phyloP scores from a whole-genome alignment of 768 basidiomycete genomes.

The Paxillus rubicundulus region DNA sequence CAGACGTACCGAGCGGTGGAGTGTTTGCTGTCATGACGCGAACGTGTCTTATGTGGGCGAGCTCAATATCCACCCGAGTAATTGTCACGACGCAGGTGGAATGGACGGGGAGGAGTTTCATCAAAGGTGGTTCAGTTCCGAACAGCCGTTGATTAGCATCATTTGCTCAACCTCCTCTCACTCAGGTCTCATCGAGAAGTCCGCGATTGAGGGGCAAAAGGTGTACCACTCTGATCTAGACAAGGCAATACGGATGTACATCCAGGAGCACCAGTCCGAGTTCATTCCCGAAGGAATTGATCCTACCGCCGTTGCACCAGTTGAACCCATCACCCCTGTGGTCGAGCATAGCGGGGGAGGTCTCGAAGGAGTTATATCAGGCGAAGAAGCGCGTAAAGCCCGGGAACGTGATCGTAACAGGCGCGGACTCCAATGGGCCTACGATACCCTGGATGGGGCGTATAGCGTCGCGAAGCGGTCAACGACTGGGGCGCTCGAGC shows the following conservation, averaged over 20 bases:
- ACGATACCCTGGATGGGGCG: slow-evolving; percentile 81
- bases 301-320: slow-evolving; percentile 48
- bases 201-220: slow-evolving; percentile 89
- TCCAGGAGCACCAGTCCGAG: slow-evolving; percentile 84
- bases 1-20: slow-evolving; percentile 92
- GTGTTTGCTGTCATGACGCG: slow-evolving; percentile 93
- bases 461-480: slow-evolving; percentile 68
- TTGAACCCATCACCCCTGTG: slow-evolving; percentile 35
- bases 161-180: slow-evolving; percentile 1
- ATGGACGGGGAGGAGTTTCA: slow-evolving; percentile 96
- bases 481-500: slow-evolving; percentile 69
- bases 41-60: slow-evolving; percentile 95
- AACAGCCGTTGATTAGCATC: not conserved
- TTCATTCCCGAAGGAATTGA: slow-evolving; percentile 85
- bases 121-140: slow-evolving; percentile 63
- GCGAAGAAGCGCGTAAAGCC: slow-evolving; percentile 37
- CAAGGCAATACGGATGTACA: slow-evolving; percentile 82
- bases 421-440: slow-evolving; percentile 83
- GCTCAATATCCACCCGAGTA: slow-evolving; percentile 69
- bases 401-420: slow-evolving; percentile 68
- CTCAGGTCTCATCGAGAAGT: slow-evolving; percentile 89
- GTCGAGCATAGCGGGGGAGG: slow-evolving; percentile 12
- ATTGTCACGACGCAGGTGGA: slow-evolving; percentile 90
- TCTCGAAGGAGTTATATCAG: slow-evolving; percentile 6
- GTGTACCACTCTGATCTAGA: slow-evolving; percentile 82